phyloP scores from a whole-genome alignment of 176 grass and related monocot genomes.

The Oryza punctata region DNA sequence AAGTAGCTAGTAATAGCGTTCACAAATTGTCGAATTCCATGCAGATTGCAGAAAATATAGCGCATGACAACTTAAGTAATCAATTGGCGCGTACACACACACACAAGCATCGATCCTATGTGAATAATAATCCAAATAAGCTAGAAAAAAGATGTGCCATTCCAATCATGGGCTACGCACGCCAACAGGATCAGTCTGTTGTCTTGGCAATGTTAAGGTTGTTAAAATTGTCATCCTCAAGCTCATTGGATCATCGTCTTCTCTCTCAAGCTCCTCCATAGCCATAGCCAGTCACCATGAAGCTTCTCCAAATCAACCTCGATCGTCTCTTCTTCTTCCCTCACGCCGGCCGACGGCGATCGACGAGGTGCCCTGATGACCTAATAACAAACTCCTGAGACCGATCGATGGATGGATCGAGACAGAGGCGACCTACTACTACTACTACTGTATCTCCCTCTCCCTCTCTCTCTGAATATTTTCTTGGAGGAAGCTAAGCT shows the following conservation, averaged over 20 bases:
- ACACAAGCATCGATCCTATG: background rate
- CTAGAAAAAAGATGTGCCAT: conserved; percentile 41
- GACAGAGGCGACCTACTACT: conserved; percentile 5
- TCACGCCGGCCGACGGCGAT: background rate
- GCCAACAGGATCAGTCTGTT: conserved; percentile 37
- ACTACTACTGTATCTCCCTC: background rate
- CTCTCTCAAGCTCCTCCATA: background rate
- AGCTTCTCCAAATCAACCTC: background rate
- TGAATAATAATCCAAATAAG: conserved; percentile 36
- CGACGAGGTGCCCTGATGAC: background rate
- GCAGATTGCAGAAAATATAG: background rate
- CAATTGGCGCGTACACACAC: background rate
- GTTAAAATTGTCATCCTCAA: conserved; percentile 38
- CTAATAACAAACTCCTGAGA: conserved; percentile 42
- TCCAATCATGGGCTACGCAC: conserved; percentile 39
- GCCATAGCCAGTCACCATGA: background rate
- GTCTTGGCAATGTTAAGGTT: conserved; percentile 53
- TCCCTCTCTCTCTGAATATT: conserved; percentile 2
- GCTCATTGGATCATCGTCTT: background rate
- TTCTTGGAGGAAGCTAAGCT: background rate
- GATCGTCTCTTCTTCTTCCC: background rate
- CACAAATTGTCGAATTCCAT: background rate
- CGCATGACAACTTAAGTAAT: background rate
- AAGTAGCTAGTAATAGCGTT: no score
- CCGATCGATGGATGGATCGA: conserved; percentile 17